A percentile compares a stretch with the other conserved stretches of the same genome.
phyloP scores from a whole-genome alignment of 2,329 filamentous ascomycete genomes.

The Aspergillus amoenus region DNA sequence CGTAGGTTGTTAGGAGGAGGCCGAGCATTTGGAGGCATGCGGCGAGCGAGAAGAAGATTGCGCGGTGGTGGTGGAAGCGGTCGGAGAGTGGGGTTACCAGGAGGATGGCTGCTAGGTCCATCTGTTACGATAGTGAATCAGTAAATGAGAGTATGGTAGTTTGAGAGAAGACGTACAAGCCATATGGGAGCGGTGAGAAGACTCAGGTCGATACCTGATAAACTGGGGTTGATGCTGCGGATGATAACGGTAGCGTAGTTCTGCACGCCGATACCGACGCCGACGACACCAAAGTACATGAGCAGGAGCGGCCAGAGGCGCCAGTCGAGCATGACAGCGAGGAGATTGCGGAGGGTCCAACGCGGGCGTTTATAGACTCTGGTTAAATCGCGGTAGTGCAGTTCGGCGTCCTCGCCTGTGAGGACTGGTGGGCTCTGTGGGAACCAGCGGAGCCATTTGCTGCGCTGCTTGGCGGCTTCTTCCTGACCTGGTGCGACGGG shows the following conservation, averaged over 20 bases:
- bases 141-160: background rate
- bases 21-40: conserved; percentile 78
- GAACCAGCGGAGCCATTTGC: conserved; percentile 57
- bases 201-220: conserved; percentile 74
- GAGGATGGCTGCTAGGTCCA: conserved; percentile 85
- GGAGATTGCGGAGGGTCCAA: conserved; percentile 72
- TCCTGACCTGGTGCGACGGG: conserved; percentile 63
- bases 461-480: conserved; percentile 15
- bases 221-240: conserved; percentile 68
- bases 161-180: conserved; percentile 61
- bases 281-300: conserved; percentile 95
- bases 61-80: conserved; percentile 76
- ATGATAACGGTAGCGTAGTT: conserved; percentile 88
- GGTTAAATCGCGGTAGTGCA: conserved; percentile 81
- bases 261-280: conserved; percentile 87
- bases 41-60: conserved; percentile 76
- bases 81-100: conserved; percentile 83
- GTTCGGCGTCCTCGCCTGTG: conserved; percentile 70
- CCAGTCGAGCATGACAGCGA: conserved; percentile 76
- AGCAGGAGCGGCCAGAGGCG: conserved; percentile 79
- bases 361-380: conserved; percentile 73
- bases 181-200: conserved; percentile 88
- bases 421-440: conserved; percentile 70
- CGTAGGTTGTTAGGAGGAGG: conserved; percentile 75
- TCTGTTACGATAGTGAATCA: conserved; percentile 50